These are phyloP conservation scores for Globisporangium radiosum DNA, from an alignment of 352 stramenopile genomes.

Conservation along the genomic window DNA sequence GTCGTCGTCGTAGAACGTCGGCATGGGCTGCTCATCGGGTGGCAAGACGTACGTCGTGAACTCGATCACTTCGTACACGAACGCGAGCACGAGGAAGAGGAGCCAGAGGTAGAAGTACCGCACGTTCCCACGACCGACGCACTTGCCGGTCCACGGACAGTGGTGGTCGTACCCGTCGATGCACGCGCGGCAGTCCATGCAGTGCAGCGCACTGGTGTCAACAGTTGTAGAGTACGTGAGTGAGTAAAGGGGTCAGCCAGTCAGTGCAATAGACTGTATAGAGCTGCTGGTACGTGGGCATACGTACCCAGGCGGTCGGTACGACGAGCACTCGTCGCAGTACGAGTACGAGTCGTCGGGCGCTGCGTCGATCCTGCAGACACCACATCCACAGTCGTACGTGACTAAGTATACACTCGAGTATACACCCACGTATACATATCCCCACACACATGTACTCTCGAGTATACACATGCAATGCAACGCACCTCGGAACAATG, in stretches of 20 bases:
- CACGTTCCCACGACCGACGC: slow-evolving; percentile 76
- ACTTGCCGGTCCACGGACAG: slow-evolving; percentile 92
- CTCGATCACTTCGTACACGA: slow-evolving; percentile 86
- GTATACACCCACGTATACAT: not conserved
- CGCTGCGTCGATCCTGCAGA: slow-evolving; percentile 15
- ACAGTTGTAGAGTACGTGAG: slow-evolving; percentile 5
- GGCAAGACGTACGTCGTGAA: slow-evolving; percentile 82
- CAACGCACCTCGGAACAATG: slow-evolving; percentile 44
- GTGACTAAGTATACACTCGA: not conserved
- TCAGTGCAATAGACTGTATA: slow-evolving; percentile 4
- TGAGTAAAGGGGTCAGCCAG: too few species aligned
- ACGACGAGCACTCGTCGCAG: slow-evolving; percentile 76
- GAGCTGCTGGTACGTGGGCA: too few species aligned
- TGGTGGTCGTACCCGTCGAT: slow-evolving; percentile 89
- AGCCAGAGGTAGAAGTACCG: slow-evolving; percentile 83
- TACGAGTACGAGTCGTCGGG: slow-evolving; percentile 62
- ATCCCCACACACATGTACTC: not conserved
- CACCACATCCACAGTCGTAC: not conserved
- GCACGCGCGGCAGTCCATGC: slow-evolving; percentile 84
- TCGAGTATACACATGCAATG: not conserved
- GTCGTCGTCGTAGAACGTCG: slow-evolving; percentile 12
- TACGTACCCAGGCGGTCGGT: slow-evolving; percentile 55
- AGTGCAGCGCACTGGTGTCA: slow-evolving; percentile 58
- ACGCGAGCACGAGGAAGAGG: slow-evolving; percentile 77
- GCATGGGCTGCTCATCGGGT: slow-evolving; percentile 30